phyloP scores from a whole-genome alignment of 2,329 filamentous ascomycete species.

The Colletotrichum acutatum region DNA sequence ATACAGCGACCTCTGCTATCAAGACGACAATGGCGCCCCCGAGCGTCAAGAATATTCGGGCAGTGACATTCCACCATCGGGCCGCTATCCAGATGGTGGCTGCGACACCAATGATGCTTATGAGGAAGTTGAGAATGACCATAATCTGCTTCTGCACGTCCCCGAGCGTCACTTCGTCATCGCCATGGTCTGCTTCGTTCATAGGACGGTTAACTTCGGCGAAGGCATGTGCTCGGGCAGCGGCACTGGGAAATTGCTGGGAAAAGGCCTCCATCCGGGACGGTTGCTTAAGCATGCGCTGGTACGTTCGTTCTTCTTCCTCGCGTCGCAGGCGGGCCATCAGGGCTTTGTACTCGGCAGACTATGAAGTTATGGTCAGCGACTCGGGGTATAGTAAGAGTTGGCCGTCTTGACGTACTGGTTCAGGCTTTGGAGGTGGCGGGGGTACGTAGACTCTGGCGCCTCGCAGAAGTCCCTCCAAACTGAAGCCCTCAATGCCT shows the following conservation, averaged over 20 bases:
- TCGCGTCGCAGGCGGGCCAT: slow-evolving; percentile 88
- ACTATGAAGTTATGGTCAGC: slow-evolving; percentile 57
- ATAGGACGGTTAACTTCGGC: slow-evolving; percentile 63
- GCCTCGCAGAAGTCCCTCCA: slow-evolving; percentile 79
- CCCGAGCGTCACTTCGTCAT: slow-evolving; percentile 75
- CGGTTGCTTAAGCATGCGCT: slow-evolving; percentile 78
- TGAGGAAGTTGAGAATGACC: slow-evolving; percentile 88
- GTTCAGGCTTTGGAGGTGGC: slow-evolving; percentile 81
- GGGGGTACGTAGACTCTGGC: slow-evolving; percentile 81
- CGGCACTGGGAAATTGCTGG: slow-evolving; percentile 65
- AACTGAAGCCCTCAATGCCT: slow-evolving; percentile 52
- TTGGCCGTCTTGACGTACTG: slow-evolving; percentile 61
- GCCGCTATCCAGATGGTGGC: slow-evolving; percentile 83
- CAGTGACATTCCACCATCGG: slow-evolving; percentile 79
- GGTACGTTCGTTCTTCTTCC: slow-evolving; percentile 85
- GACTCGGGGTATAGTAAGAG: background rate
- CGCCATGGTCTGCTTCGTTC: slow-evolving; percentile 58
- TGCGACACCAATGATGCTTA: slow-evolving; percentile 85
- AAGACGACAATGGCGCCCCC: slow-evolving; percentile 76
- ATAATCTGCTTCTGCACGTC: slow-evolving; percentile 85
- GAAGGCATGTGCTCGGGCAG: slow-evolving; percentile 62
- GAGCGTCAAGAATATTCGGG: slow-evolving; percentile 77
- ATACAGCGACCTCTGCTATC: slow-evolving; percentile 81
- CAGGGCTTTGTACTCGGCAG: slow-evolving; percentile 83
- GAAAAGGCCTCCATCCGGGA: slow-evolving; percentile 67